Conservation (phyloP, 129 eudicot genomes). For the Arctium lappa region DNA sequence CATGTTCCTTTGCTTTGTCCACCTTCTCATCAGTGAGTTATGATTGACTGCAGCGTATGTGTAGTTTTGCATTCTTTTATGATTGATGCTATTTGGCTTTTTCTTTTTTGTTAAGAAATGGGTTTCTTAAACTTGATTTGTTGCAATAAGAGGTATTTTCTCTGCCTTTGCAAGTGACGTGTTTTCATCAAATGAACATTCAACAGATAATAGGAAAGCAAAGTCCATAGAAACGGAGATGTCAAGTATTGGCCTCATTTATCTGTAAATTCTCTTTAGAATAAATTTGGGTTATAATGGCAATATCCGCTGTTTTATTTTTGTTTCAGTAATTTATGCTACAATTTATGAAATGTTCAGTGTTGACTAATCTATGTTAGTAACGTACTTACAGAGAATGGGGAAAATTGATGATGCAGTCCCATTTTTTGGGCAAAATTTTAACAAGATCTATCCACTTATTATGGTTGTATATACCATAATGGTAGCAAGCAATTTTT, state of each 20-base stretch:
- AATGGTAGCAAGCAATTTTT: conserved; percentile 60
- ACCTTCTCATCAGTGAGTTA: too few relatives aligned
- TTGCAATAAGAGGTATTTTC: too few relatives aligned
- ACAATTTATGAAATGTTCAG: neutral
- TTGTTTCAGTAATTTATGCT: neutral
- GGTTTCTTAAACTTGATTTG: too few relatives aligned
- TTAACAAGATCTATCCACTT: conserved; percentile 71
- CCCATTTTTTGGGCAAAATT: conserved; percentile 76
- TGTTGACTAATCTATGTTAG: conserved; percentile 2
- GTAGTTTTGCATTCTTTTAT: too few relatives aligned
- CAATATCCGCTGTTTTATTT: neutral
- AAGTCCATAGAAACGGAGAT: neutral
- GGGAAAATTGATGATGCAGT: conserved; percentile 84
- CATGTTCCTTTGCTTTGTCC: too few relatives aligned
- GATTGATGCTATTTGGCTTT: too few relatives aligned
- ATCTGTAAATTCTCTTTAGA: neutral
- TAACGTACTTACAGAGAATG: conserved; percentile 58
- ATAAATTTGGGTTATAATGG: neutral
- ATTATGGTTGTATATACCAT: conserved; percentile 80
- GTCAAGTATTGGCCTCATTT: neutral
- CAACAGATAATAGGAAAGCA: neutral
- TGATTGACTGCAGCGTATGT: too few relatives aligned
- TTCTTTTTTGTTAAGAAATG: too few relatives aligned
- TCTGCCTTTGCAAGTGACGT: too few relatives aligned
- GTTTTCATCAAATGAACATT: neutral